These are phyloP conservation scores for Thuja plicata DNA, from an alignment of 83 land plant genomes.

Conservation along the genomic window DNA sequence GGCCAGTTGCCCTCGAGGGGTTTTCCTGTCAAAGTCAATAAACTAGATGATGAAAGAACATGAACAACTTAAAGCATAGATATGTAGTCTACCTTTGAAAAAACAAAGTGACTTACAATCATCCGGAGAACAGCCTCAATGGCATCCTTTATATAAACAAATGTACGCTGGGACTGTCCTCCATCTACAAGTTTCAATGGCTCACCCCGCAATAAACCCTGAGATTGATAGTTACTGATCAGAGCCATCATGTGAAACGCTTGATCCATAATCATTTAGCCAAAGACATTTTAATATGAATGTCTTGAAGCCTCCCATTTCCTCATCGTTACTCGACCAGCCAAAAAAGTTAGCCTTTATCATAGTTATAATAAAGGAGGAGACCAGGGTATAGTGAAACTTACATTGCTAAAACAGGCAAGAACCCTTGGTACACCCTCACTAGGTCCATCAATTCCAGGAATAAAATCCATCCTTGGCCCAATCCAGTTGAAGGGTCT, in stretches of 20 bases:
- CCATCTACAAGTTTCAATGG: conserved; percentile 98
- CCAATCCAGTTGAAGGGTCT: conserved; percentile 99
- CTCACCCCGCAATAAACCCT: conserved; percentile 84
- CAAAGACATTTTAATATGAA: not conserved
- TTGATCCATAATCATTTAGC: not conserved
- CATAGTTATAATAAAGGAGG: not conserved
- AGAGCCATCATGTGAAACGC: not conserved
- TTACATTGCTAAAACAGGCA: conserved; percentile 95
- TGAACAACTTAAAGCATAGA: not conserved
- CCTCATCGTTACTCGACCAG: not conserved
- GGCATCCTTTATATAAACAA: conserved; percentile 96
- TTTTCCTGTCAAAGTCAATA: conserved; percentile 59
- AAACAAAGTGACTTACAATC: conserved; percentile 62
- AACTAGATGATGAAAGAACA: not conserved
- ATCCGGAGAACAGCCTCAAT: conserved; percentile 88
- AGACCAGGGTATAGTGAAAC: conserved; percentile 7
- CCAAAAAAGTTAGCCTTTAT: not conserved
- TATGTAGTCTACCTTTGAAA: not conserved
- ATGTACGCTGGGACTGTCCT: conserved; percentile 92
- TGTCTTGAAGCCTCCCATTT: not conserved
- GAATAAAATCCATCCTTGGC: conserved; percentile 98
- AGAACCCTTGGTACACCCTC: conserved; percentile 96
- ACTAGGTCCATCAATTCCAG: conserved; percentile 97
- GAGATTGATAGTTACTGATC: conserved; percentile 4
- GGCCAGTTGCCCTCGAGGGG: conserved; percentile 83